Evolutionary conservation across 2,329 filamentous ascomycete genomes (phyloP).

Genomic region (Dothistroma pini): DNA sequence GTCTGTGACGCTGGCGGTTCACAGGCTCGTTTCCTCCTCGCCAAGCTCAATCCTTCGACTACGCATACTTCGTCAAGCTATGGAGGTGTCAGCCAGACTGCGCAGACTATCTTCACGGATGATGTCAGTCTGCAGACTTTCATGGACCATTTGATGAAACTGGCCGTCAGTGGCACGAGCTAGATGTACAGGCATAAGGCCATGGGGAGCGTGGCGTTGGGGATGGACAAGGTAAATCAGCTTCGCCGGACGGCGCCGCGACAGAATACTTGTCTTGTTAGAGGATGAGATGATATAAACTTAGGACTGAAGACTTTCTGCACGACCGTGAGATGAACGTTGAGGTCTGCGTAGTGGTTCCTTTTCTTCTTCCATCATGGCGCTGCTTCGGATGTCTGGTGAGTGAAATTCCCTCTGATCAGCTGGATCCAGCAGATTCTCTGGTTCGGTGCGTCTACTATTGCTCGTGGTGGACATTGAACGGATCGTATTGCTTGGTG

Average conservation of each 20-base stretch:
- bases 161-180: constrained; percentile 39
- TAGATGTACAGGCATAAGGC: constrained; percentile 14
- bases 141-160: constrained; percentile 99
- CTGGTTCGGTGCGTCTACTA: too few relatives aligned
- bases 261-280: background rate
- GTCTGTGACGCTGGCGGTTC: constrained; percentile 98
- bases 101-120: constrained; percentile 98
- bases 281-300: constrained; percentile 2
- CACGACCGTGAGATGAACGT: background rate
- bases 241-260: background rate
- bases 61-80: constrained; percentile 93
- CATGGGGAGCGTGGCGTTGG: constrained; percentile 1
- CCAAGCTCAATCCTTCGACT: constrained; percentile 95
- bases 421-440: too few relatives aligned
- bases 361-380: background rate
- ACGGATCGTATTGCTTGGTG: too few relatives aligned
- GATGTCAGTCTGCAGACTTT: constrained; percentile 98
- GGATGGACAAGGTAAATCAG: background rate
- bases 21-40: constrained; percentile 92
- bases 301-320: background rate
- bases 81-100: constrained; percentile 81
- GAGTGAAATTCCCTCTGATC: too few relatives aligned
- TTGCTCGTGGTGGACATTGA: too few relatives aligned
- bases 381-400: too few relatives aligned
- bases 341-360: background rate